phyloP scores from a whole-genome alignment of 495 filamentous ascomycete genomes.

The Amniculicola lignicola region DNA sequence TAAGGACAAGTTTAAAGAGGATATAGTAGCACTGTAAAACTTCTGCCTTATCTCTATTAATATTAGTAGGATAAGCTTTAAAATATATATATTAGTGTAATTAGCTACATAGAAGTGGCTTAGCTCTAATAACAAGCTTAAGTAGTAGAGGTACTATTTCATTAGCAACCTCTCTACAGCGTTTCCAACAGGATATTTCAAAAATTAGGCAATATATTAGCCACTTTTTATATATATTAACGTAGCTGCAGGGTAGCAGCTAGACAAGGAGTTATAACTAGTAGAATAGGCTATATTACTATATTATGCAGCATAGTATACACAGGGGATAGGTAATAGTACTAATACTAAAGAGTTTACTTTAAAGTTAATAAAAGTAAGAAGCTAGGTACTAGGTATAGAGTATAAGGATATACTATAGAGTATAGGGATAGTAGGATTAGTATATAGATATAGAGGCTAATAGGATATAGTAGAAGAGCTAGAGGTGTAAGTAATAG shows the following conservation, averaged over 20 bases:
- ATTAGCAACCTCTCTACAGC: constrained; percentile 40
- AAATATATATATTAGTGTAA: constrained; percentile 52
- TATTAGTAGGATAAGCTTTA: constrained; percentile 34
- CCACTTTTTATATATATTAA: constrained; percentile 38
- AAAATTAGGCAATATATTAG: constrained; percentile 37
- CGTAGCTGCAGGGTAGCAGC: constrained; percentile 11
- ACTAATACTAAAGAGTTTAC: constrained; percentile 6
- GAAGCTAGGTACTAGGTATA: constrained; percentile 9
- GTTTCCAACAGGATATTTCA: constrained; percentile 43
- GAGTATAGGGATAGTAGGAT: constrained; percentile 11
- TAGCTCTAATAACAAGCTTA: constrained; percentile 37
- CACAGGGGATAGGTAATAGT: constrained; percentile 3
- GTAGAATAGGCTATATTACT: constrained; percentile 33
- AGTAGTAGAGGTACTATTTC: constrained; percentile 44
- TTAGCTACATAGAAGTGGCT: constrained; percentile 48
- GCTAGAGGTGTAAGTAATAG: constrained; percentile 14
- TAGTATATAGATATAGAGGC: not conserved
- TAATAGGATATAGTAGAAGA: constrained; percentile 3
- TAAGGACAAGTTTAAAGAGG: constrained; percentile 13
- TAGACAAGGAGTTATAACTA: constrained; percentile 13
- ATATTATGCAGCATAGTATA: constrained; percentile 15
- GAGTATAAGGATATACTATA: constrained; percentile 10
- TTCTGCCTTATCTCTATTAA: constrained; percentile 29
- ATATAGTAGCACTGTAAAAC: constrained; percentile 7
- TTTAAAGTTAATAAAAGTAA: not conserved